Percentiles rank a stretch among this genome's conserved stretches.
Evolutionary conservation across 106 monocot species (phyloP).

Genomic region (Triglochin maritima): DNA sequence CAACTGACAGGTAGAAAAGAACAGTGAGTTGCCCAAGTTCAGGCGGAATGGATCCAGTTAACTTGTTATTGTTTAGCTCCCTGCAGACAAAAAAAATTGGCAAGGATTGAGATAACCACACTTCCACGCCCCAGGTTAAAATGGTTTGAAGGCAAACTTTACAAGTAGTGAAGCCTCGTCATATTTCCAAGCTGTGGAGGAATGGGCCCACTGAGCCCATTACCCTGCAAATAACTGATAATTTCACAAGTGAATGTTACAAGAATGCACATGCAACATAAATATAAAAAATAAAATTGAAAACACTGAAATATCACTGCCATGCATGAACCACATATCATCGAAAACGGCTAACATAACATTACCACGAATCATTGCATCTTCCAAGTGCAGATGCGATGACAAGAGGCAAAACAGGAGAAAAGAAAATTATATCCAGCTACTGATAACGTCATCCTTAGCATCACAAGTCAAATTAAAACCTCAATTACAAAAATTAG

Average conservation of each 20-base stretch:
- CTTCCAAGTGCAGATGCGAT: too few relatives aligned
- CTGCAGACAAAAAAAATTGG: conserved; percentile 22
- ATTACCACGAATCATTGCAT: too few relatives aligned
- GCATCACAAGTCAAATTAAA: too few relatives aligned
- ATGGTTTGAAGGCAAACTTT: conserved; percentile 10
- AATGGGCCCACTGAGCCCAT: conserved; percentile 65
- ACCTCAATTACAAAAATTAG: too few relatives aligned
- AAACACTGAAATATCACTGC: neutral
- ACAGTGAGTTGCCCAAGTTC: conserved; percentile 91
- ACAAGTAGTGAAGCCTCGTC: conserved; percentile 86
- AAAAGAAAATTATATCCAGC: too few relatives aligned
- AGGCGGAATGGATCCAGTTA: conserved; percentile 61
- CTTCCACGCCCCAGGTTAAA: neutral
- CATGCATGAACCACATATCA: neutral
- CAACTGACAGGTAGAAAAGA: conserved; percentile 75
- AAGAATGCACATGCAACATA: neutral
- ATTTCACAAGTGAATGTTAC: neutral
- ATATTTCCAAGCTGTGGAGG: conserved; percentile 95
- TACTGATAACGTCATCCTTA: too few relatives aligned
- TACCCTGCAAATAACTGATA: conserved; percentile 78
- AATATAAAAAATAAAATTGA: neutral
- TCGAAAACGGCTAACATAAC: too few relatives aligned
- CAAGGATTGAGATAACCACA: neutral
- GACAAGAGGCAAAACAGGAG: too few relatives aligned
- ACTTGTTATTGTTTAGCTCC: conserved; percentile 82